Base-by-base conservation (phyloP, 257 asterid genomes). In the Penstemon barbatus region DNA sequence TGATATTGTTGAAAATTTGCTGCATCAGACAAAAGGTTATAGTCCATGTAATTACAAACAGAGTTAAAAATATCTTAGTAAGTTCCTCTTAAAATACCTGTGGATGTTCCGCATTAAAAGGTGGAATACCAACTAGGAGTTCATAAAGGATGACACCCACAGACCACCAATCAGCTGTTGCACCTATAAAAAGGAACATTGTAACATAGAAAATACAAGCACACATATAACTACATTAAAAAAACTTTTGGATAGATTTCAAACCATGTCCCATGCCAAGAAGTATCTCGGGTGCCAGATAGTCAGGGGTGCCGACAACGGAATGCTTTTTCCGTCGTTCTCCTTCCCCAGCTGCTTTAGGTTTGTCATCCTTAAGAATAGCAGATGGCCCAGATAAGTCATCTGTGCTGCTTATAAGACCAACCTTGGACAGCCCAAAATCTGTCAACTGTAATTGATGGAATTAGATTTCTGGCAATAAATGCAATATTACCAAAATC, bases 191-290 rank as follows among this genome's bases (percentile, higher is more conserved):
- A 67, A 64, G 58, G 33, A 69, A 57, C 40, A 76, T 46, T 8
- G 56, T 18, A 63, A 50, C 50, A 49, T 37, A 48, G 62, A 18
- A 54, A 67, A 70, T 62, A 44, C 33, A 25, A 25, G 33, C 33
- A 25, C 33, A 25, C 33, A 25, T 25, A 25, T 25, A 25, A 25
- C 2, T 25, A 25, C 33, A 38, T 40, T 38, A 33, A 59, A 44
- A 65, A 68, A 71, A 68, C 55, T 8, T 25, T 71, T 8, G 70
- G 65, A 59, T 43, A 68, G 62, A 76, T 48, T 74, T 65, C 87
- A 42, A 58, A 94, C 99, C 99, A 85, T 94, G 99, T 63, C 92
- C 99, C 87, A 74, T 91, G 77, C 97, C 99, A n/a, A 94, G 99
- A 76, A 94, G 99, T 79, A 94, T 94, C 83, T 94, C 99, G 5